Evolutionary conservation across 306 rosid species (phyloP).

Genomic region (Cucumis sativus): Cucumber_9930_V3 NC_026655.2:8162001-8162500

Average conservation of each 20-base stretch:
- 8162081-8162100: neutral
- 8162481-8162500: too few species aligned
- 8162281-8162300: neutral
- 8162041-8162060: neutral
- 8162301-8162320: neutral
- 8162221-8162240: constrained; percentile 52
- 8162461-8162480: too few species aligned
- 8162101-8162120: neutral
- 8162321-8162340: too few species aligned
- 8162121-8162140: neutral
- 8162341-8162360: too few species aligned
- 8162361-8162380: too few species aligned
- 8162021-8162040: too few species aligned
- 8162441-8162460: too few species aligned
- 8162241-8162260: constrained; percentile 60
- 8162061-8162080: neutral
- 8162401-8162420: too few species aligned
- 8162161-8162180: constrained; percentile 70
- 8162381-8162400: too few species aligned
- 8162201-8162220: constrained; percentile 49
- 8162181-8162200: constrained; percentile 53
- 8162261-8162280: neutral
- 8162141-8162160: constrained; percentile 89
- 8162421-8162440: too few species aligned
- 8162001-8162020: neutral